Conservation (phyloP, 2,329 filamentous ascomycete species). For the Sarocladium oryzae region DNA sequence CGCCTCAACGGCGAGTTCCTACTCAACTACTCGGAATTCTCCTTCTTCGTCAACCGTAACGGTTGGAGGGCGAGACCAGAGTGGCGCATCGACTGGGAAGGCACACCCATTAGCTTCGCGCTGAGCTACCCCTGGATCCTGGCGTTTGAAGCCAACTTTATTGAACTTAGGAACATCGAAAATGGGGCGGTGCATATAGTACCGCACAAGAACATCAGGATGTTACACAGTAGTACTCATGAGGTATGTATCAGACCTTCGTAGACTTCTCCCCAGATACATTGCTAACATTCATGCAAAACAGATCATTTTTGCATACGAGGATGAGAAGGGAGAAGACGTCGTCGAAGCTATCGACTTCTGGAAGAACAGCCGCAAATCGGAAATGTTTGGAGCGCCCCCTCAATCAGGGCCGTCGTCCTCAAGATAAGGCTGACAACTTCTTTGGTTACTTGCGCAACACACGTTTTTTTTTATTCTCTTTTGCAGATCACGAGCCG, state of each 20-base stretch:
- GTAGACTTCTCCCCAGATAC: background rate
- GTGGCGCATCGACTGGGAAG: slow-evolving; percentile 98
- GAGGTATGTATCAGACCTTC: slow-evolving; percentile 57
- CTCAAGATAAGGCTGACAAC: background rate
- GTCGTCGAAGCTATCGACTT: slow-evolving; percentile 94
- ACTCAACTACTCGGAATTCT: slow-evolving; percentile 97
- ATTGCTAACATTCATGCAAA: slow-evolving; percentile 11
- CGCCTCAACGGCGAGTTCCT: slow-evolving; percentile 94
- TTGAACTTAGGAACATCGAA: slow-evolving; percentile 93
- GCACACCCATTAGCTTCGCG: slow-evolving; percentile 83
- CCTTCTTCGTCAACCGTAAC: slow-evolving; percentile 98
- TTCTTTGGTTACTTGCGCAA: no score
- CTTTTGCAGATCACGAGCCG: background rate
- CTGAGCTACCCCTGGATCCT: slow-evolving; percentile 95
- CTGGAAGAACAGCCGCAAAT: slow-evolving; percentile 66
- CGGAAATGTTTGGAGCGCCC: slow-evolving; percentile 28
- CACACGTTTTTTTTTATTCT: no score
- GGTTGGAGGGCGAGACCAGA: slow-evolving; percentile 94
- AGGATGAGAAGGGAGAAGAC: slow-evolving; percentile 90
- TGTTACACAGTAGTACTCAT: slow-evolving; percentile 94
- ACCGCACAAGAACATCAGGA: slow-evolving; percentile 91
- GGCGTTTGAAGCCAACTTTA: slow-evolving; percentile 95
- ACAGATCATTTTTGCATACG: slow-evolving; percentile 94
- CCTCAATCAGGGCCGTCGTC: slow-evolving; percentile 9
- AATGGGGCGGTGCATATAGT: slow-evolving; percentile 93